phyloP scores from a whole-genome alignment of 805 yeast species.

The Candida easanensis region DNA sequence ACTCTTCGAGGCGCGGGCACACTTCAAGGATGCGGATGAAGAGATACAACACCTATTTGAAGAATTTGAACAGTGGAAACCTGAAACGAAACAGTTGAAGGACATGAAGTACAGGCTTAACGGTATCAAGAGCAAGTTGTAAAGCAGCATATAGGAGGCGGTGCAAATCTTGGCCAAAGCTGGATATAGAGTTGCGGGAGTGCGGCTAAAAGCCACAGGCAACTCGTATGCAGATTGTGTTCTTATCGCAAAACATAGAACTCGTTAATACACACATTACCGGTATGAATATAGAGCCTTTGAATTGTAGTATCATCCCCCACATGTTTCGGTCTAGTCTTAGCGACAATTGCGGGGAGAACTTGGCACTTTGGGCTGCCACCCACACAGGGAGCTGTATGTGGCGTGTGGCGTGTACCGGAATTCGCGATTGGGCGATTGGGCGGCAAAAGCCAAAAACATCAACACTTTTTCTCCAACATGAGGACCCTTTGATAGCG shows the following conservation, averaged over 20 bases:
- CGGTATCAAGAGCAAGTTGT: constrained; percentile 40
- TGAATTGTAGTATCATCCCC: no score
- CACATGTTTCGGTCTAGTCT: neutral
- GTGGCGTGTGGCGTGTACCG: constrained; percentile 1
- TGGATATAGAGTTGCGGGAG: neutral
- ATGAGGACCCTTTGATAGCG: neutral
- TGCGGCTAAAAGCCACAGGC: neutral
- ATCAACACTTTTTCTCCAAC: constrained; percentile 3
- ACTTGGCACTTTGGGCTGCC: neutral
- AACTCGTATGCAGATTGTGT: neutral
- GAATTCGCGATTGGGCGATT: constrained; percentile 2
- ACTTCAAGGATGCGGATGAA: constrained; percentile 44
- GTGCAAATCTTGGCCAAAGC: neutral
- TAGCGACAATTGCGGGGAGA: neutral
- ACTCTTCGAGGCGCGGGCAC: constrained; percentile 58
- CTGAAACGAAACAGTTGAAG: constrained; percentile 75
- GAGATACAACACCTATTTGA: constrained; percentile 60
- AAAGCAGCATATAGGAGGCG: neutral
- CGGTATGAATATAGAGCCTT: neutral
- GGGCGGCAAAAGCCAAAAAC: neutral
- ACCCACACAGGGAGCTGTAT: neutral
- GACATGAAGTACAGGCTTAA: constrained; percentile 79
- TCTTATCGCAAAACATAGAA: neutral
- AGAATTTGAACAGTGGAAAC: constrained; percentile 84
- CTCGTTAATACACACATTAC: neutral